Conservation (phyloP, 768 basidiomycete genomes). For the Grammothele lineata region DNA sequence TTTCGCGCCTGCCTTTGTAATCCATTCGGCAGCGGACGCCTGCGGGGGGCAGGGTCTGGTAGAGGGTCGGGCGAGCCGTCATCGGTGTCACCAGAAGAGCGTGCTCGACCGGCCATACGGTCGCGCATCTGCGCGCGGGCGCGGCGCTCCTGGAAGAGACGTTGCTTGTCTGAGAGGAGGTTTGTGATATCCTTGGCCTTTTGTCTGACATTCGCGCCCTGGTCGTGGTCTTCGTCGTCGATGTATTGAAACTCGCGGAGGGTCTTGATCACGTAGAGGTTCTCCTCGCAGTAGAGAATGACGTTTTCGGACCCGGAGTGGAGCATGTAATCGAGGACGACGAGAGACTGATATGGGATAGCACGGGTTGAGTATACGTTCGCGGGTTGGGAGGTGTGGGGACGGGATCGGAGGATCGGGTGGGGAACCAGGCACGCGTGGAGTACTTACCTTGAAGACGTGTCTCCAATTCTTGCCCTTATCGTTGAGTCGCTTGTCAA, state of each 20-base stretch:
- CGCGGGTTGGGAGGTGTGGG: not conserved
- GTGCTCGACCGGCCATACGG: slow-evolving; percentile 61
- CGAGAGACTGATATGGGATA: slow-evolving; percentile 61
- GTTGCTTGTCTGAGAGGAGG: slow-evolving; percentile 74
- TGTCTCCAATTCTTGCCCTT: slow-evolving; percentile 99
- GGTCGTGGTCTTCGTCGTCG: slow-evolving; percentile 89
- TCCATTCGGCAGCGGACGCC: not conserved
- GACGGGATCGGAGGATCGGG: not conserved
- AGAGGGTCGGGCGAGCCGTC: slow-evolving; percentile 23
- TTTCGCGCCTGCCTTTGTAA: slow-evolving; percentile 22
- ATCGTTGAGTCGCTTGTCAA: slow-evolving; percentile 94
- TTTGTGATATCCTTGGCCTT: slow-evolving; percentile 97
- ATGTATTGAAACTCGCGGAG: slow-evolving; percentile 96
- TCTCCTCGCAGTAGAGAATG: slow-evolving; percentile 93
- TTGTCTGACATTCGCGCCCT: slow-evolving; percentile 91
- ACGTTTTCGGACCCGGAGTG: slow-evolving; percentile 96
- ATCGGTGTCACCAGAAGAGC: slow-evolving; percentile 36
- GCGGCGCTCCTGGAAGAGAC: slow-evolving; percentile 75
- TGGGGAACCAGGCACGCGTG: not conserved
- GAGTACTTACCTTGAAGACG: slow-evolving; percentile 80
- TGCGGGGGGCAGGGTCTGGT: not conserved
- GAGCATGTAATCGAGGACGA: slow-evolving; percentile 87
- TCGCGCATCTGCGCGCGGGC: slow-evolving; percentile 84
- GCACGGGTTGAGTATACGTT: not conserved
- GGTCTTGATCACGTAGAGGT: slow-evolving; percentile 95